Evolutionary conservation across 2,329 filamentous ascomycete genomes (phyloP).

Genomic region (Aspergillus sp.): DNA sequence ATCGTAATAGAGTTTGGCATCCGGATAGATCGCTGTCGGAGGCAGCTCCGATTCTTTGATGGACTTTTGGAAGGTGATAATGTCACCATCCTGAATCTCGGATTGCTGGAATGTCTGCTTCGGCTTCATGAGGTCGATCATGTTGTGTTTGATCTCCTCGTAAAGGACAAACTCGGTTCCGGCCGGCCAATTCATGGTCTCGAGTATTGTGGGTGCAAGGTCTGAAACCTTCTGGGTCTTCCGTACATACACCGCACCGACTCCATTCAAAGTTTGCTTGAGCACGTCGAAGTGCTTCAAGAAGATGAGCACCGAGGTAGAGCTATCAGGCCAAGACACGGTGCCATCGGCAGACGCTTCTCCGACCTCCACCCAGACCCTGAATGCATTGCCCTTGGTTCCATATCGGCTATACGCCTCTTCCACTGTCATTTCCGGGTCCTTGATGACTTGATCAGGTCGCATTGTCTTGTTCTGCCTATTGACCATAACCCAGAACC

Average conservation of each 20-base stretch:
- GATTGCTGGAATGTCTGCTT: conserved; percentile 87
- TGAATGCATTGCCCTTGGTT: conserved; percentile 67
- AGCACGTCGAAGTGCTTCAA: conserved; percentile 87
- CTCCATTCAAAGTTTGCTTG: conserved; percentile 70
- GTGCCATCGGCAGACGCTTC: conserved; percentile 69
- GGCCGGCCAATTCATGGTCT: conserved; percentile 82
- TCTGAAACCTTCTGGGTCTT: conserved; percentile 88
- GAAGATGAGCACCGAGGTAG: conserved; percentile 74
- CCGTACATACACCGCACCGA: conserved; percentile 82
- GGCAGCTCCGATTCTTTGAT: conserved; percentile 45
- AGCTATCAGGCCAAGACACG: conserved; percentile 62
- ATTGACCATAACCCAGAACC: conserved; percentile 97
- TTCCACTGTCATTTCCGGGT: conserved; percentile 73
- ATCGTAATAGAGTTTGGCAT: conserved; percentile 87
- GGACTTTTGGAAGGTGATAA: conserved; percentile 85
- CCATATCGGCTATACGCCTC: conserved; percentile 69
- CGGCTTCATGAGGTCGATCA: conserved; percentile 92
- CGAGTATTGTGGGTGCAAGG: conserved; percentile 71
- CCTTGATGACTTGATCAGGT: conserved; percentile 82
- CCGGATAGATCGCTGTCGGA: conserved; percentile 53
- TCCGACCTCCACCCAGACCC: conserved; percentile 82
- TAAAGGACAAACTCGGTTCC: conserved; percentile 73
- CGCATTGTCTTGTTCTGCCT: conserved; percentile 95
- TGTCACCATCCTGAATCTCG: conserved; percentile 95
- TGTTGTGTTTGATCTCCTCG: conserved; percentile 97